Base-by-base conservation (phyloP, 345 rosid species). In the Acer campestre region DNA sequence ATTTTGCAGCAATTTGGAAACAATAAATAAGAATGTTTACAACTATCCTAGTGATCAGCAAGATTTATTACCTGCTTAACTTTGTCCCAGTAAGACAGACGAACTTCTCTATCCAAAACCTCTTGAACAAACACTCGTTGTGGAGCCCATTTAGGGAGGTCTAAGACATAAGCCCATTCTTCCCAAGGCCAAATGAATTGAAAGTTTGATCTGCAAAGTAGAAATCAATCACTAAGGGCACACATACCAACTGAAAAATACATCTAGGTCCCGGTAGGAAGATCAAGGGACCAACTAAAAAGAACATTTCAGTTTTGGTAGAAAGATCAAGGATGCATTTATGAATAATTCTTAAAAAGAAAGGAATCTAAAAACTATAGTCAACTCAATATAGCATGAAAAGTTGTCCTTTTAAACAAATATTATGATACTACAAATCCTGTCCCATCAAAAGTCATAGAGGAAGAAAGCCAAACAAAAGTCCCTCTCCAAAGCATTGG, bases 161-260 rank as follows among this genome's bases (percentile, higher is more conserved):
- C 97, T 78, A 96, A 80, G 75, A 96, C 99, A 88, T 87, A 89
- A 70, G 93, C 98, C 99, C 99, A 96, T 82, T 96, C 99, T 83
- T 96, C 99, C 99, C 99, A 96, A 11, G 99, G 99, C 99, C 99
- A 96, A 77, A 94, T 94, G 86, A 94, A 94, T 76, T 96, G 98
- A 79, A 96, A 96, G 83, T 96, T 96, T 75, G 99, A 96, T 80
- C 99, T 96, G 89, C 46, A 78, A 79, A 74, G 23, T 79, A 75
- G 22, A 46, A 84, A 79, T 8, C 22, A 44, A 77, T 68, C 25
- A 51, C 66, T 70, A 77, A 51, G 49, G 58, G 46, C 14, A 73
- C 14, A 42, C 10, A 53, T 23, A 77, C 69, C 61, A 75, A 44
- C 42, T 35, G 4, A 29, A 65, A 20, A 27, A 9, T 51, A 11